A percentile compares a stretch with the other conserved stretches of the same genome.
Evolutionary conservation across 2,329 filamentous ascomycete genomes (phyloP).

Genomic region (Pestalotiopsis sp.): DNA sequence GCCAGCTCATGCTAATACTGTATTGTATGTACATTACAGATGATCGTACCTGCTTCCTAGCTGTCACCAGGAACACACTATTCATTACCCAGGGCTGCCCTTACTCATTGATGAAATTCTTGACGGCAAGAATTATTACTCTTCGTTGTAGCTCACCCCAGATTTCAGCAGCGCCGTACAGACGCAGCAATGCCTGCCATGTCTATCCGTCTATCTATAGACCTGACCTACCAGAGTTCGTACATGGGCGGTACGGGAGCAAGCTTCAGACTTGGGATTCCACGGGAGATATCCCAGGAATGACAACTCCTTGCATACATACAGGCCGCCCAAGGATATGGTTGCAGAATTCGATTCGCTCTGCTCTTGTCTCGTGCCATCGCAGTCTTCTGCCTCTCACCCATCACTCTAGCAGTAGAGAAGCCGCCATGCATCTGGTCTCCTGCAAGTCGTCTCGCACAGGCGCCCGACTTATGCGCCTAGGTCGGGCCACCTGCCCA

Average conservation of each 20-base stretch:
- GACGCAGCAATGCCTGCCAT: neutral
- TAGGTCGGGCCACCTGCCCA: neutral
- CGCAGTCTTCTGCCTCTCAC: neutral
- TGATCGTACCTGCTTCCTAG: neutral
- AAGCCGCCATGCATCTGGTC: neutral
- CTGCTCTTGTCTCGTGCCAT: neutral
- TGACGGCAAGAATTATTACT: neutral
- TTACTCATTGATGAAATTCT: neutral
- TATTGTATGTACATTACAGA: neutral
- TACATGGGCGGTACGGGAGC: neutral
- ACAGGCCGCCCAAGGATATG: neutral
- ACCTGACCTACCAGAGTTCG: neutral
- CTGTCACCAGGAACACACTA: neutral
- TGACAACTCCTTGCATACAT: neutral
- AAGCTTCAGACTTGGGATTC: neutral
- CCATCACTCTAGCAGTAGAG: neutral
- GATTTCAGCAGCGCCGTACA: neutral
- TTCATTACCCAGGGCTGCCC: neutral
- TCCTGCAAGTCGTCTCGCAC: constrained; percentile 7
- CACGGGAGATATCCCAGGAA: neutral
- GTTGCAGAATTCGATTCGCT: neutral
- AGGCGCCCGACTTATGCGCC: neutral
- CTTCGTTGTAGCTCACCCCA: neutral
- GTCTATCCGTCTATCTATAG: neutral
- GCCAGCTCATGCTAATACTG: neutral